phyloP scores from a whole-genome alignment of 306 rosid genomes.

The Bauhinia variegata region DNA sequence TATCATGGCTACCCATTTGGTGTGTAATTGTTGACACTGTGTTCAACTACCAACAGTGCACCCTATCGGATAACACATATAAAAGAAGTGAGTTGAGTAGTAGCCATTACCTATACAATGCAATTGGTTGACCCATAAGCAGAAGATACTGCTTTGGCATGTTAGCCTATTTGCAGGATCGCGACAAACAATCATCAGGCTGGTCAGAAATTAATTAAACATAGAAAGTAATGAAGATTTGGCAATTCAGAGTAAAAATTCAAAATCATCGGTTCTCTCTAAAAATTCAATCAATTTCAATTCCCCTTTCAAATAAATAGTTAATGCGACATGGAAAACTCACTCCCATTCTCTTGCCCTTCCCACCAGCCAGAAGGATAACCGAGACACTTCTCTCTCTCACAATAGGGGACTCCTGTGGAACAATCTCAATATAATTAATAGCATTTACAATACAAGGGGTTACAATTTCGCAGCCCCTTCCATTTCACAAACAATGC shows the following conservation, averaged over 20 bases:
- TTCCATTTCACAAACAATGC: not conserved
- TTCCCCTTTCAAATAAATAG: not conserved
- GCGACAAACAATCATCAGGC: constrained; percentile 28
- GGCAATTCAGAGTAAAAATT: not conserved
- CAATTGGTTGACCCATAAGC: constrained; percentile 88
- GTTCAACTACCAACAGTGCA: no score
- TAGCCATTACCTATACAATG: constrained; percentile 67
- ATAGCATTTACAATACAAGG: not conserved
- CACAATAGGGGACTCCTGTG: constrained; percentile 41
- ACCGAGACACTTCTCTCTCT: constrained; percentile 71
- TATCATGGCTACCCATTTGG: no score
- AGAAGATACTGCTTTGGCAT: constrained; percentile 99
- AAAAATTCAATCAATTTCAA: not conserved
- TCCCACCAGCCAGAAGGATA: constrained; percentile 76
- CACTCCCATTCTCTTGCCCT: constrained; percentile 95
- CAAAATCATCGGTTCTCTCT: not conserved
- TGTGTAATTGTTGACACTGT: no score
- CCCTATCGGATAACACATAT: not conserved
- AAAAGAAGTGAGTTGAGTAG: constrained; percentile 21
- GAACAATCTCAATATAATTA: not conserved
- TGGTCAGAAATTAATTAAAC: constrained; percentile 12
- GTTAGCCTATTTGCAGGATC: constrained; percentile 62
- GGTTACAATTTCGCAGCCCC: not conserved
- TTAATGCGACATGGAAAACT: constrained; percentile 31
- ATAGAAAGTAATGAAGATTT: constrained; percentile 1